These are phyloP conservation scores for Trebouxia gelatinosa DNA, from an alignment of 163 green algal genomes.

Conservation along the genomic window DNA sequence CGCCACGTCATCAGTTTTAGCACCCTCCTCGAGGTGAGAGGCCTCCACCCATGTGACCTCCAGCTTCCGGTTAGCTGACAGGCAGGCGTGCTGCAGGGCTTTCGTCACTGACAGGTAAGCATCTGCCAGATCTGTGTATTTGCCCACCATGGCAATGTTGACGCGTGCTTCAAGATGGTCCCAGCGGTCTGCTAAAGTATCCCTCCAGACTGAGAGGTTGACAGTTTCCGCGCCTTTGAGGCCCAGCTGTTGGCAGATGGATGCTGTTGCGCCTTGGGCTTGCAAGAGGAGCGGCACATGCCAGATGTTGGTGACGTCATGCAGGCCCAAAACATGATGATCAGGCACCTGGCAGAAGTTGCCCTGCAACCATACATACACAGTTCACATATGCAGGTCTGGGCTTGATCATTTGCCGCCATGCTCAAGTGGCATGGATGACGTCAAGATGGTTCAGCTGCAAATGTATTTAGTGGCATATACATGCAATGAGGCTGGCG, in stretches of 20 bases:
- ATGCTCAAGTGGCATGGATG: neutral
- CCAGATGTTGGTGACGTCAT: constrained; percentile 99
- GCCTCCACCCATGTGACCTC: constrained; percentile 92
- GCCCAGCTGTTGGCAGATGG: constrained; percentile 68
- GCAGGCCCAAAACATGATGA: constrained; percentile 90
- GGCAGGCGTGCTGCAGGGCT: constrained; percentile 93
- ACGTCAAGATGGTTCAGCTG: neutral
- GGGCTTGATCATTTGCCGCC: neutral
- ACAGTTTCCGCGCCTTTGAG: constrained; percentile 59
- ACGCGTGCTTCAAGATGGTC: constrained; percentile 71
- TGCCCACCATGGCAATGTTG: constrained; percentile 94
- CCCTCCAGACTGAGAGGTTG: constrained; percentile 74
- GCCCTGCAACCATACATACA: constrained; percentile 51
- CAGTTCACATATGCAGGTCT: neutral
- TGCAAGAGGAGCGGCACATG: constrained; percentile 92
- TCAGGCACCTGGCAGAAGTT: constrained; percentile 89
- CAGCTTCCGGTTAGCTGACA: constrained; percentile 83
- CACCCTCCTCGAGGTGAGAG: constrained; percentile 71
- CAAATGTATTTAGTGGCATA: neutral
- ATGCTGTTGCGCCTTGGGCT: constrained; percentile 75
- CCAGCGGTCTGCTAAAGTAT: constrained; percentile 81
- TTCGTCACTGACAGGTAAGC: constrained; percentile 98
- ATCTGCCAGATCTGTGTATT: constrained; percentile 96
- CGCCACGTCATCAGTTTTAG: constrained; percentile 38
- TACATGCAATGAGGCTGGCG: neutral